Evolutionary conservation across 2,329 filamentous ascomycete genomes (phyloP).

Genomic region (Fusarium scirpi): DNA sequence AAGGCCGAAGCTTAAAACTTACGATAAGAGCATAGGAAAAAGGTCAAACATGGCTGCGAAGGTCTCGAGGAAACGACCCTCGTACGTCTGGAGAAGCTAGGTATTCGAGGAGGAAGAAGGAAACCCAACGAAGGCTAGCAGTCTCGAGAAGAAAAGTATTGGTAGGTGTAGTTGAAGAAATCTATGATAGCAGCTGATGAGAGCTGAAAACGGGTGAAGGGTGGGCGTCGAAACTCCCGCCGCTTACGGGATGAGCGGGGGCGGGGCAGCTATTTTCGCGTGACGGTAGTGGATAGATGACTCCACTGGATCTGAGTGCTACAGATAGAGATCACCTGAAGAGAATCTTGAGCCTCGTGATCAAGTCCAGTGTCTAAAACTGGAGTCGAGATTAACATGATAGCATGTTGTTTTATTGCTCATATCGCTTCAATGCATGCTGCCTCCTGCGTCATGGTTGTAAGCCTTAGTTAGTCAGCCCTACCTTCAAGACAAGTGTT

Average conservation of each 20-base stretch:
- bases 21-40: constrained; percentile 82
- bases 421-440: neutral
- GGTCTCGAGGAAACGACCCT: constrained; percentile 18
- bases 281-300: constrained; percentile 23
- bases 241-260: constrained; percentile 15
- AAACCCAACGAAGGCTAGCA: neutral
- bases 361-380: constrained; percentile 8
- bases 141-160: neutral
- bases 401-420: neutral
- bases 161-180: constrained; percentile 14
- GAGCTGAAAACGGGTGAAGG: constrained; percentile 14
- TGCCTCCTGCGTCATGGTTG: constrained; percentile 12
- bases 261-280: constrained; percentile 31
- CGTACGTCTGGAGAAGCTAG: neutral
- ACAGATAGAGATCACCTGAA: constrained; percentile 31
- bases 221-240: constrained; percentile 41
- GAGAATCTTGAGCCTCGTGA: constrained; percentile 21
- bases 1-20: constrained; percentile 55
- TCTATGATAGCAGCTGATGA: constrained; percentile 11
- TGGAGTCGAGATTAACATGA: neutral
- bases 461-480: neutral
- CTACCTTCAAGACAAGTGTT: constrained; percentile 20
- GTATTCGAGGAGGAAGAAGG: neutral
- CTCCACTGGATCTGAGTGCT: constrained; percentile 10
- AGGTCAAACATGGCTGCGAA: constrained; percentile 76